Evolutionary conservation across 352 stramenopile species (phyloP), one percentile per base, ranked within the genome.

Genomic region (Pythium sukuiense): DNA sequence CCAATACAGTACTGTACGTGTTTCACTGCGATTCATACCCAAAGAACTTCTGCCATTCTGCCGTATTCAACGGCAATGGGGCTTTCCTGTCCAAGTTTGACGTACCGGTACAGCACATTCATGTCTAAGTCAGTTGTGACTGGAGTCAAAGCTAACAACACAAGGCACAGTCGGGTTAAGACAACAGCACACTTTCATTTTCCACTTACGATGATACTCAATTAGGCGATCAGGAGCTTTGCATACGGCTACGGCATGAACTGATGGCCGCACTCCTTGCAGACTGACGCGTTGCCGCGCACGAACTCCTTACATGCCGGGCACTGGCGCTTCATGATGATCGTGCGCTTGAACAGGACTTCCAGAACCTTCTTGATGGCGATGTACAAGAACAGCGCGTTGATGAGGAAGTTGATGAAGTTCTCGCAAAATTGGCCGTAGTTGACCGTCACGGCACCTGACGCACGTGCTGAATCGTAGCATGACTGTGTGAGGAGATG

Each of bases 291-390:
- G 12, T 73, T 77, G 3, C 82, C 82, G 41, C 85, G 84, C 58
- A 90, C 72, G 57, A 86, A 88, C 60, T 90, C 82, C 50, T 88
- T 89, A 67, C 82, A 90, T 45, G 76, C 82, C 5, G 70, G 73
- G 67, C 82, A 90, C 62, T 87, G 79, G 43, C 85, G 85, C 56
- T 88, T 87, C 35, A 87, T 74, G 6, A 76, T 71, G 29, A 90
- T 79, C 43, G 81, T 85, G 43, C 80, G 78, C 48, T 88, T 73
- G 67, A 90, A 89, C 13, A 89, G 65, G 32, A 87, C 58, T 29
- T 88, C 82, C 6, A 89, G 69, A 16, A 77, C 78, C 87, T 90
- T 87, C 63, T 90, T 90, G 55, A 90, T 80, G 18, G 82, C 79
- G 49, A 88, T 64, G 70, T 88, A 90, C 30, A 90, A 70, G 58